Evolutionary conservation across 306 rosid species (phyloP), one percentile per base, ranked within the genome.

Genomic region (Vigna mungo): DNA sequence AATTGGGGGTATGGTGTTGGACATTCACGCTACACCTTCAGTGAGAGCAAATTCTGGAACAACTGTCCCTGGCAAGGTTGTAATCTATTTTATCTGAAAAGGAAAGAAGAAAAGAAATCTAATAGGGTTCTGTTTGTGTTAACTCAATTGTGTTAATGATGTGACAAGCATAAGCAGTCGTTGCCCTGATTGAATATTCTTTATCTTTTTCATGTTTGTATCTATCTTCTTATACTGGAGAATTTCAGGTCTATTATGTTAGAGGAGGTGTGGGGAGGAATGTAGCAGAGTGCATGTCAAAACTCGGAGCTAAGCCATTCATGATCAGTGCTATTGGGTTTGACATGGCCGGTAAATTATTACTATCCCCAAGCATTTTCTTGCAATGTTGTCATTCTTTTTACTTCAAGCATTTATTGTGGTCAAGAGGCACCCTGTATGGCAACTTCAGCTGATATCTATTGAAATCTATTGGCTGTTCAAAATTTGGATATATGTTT

Each of bases 251-350:
- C 61, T 87, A 41, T 82, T 90, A 92, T 75, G 74, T 85, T 34
- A 84, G 84, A 56, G 98, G 98, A 81, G 98, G 97, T 7, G 97
- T 95, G 55, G 98, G 92, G 17, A 92, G 98, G 86, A 95, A 95
- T 79, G 86, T 95, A 51, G 97, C 93, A 9, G 98, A 92, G 69
- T 95, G 98, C 80, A 88, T 95, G 93, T 85, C 91, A 65, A 95
- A 89, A 86, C 89, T 95, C 23, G 96, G 93, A 81, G 85, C 88
- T 72, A 92, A 83, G 68, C 96, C 93, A 58, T 90, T 80, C 78
- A 86, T 95, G 89, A 92, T 95, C 73, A 95, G 97, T 83, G 96
- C 90, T 39, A 59, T 92, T 14, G 97, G 98, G 34, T 82, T 69
- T 76, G 97, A 95, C 79, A 86, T 92, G 96, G 87, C 96, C 36